Base-by-base conservation (phyloP, 2,329 filamentous ascomycete genomes). In the Nectriaceae sp. region DNA sequence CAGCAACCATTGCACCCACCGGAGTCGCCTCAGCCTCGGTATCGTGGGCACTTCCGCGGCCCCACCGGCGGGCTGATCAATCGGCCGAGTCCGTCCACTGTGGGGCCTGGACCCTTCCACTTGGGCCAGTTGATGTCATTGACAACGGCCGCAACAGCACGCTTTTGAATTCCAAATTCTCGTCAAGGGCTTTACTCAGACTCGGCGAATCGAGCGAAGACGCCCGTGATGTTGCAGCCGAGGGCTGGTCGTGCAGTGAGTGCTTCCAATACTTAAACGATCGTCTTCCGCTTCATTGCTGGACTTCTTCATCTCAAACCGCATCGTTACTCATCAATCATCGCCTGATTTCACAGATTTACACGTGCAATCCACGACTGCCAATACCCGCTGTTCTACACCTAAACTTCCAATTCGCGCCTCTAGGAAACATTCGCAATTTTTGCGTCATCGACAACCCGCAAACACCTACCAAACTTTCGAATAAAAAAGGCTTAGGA, bases 91-190 rank as follows among this genome's bases (percentile, higher is more conserved):
- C 46, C 42, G 47, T 24, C 26, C 10, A 22, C 10, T 16, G 18
- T 16, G 37, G 21, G 16, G 19, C 5, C 8, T 35, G 5, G 35
- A 38, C 22, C 33, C n/a, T n/a, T n/a, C 44, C n/a, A 47, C 40
- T 40, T 18, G 19, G 40, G n/a, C 21, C 22, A 15, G 50, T 54
- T 58, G 55, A 58, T 58, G 55, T 56, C 55, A 58, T 58, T 36
- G 19, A 42, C 24, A 31, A 8, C 26, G 26, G 8, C 26, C 8
- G 15, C 26, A 31, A 37, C 6, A 18, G 18, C 35, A 37, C 35
- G 10, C 35, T 10, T n/a, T 45, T 45, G 5, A 54, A 53, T 11
- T 47, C 55, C 1, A 47, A 51, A 15, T 43, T 21, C 24, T 15
- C 21, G 41, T 18, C 20, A 10, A 24, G 13, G 10, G 11, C 35